These are phyloP conservation scores for Gomphus sp. DNA, from an alignment of 1,284 basidiomycete species.

Conservation along the genomic window DNA sequence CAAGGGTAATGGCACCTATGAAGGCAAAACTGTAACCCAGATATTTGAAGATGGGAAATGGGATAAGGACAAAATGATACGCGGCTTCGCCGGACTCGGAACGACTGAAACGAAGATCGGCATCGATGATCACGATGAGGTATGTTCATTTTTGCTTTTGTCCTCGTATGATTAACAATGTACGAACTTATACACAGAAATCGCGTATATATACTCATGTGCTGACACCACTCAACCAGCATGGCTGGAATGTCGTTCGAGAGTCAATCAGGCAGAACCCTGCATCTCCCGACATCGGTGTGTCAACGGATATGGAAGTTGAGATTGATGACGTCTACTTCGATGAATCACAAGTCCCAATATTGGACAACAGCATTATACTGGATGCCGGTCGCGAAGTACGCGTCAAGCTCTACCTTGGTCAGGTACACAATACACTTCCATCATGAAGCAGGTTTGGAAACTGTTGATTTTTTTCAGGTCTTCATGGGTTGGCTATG, in stretches of 20 bases:
- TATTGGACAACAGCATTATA: conserved; percentile 35
- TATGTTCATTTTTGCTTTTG: conserved; percentile 4
- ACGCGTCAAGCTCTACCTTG: conserved; percentile 71
- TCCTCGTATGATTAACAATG: conserved; percentile 3
- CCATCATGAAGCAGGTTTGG: not conserved
- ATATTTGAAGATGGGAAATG: conserved; percentile 47
- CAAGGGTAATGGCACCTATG: conserved; percentile 24
- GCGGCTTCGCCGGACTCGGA: conserved; percentile 58
- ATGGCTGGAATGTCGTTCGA: conserved; percentile 33
- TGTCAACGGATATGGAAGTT: conserved; percentile 7
- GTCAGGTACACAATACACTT: conserved; percentile 38
- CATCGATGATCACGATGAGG: conserved; percentile 24
- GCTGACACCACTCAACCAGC: conserved; percentile 5
- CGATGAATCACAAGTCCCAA: not conserved
- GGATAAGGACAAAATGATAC: conserved; percentile 72
- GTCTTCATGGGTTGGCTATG: conserved; percentile 77
- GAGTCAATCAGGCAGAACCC: conserved; percentile 23
- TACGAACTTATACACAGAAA: conserved; percentile 1
- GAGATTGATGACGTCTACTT: conserved; percentile 7
- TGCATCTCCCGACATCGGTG: not conserved
- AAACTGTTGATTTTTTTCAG: conserved; percentile 20
- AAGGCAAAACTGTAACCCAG: conserved; percentile 28
- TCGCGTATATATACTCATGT: conserved; percentile 7
- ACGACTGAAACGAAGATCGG: conserved; percentile 24
- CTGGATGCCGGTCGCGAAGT: conserved; percentile 66